Conservation (phyloP, 192 early-diverging fungal genomes). For the Allomyces javanicus region DNA sequence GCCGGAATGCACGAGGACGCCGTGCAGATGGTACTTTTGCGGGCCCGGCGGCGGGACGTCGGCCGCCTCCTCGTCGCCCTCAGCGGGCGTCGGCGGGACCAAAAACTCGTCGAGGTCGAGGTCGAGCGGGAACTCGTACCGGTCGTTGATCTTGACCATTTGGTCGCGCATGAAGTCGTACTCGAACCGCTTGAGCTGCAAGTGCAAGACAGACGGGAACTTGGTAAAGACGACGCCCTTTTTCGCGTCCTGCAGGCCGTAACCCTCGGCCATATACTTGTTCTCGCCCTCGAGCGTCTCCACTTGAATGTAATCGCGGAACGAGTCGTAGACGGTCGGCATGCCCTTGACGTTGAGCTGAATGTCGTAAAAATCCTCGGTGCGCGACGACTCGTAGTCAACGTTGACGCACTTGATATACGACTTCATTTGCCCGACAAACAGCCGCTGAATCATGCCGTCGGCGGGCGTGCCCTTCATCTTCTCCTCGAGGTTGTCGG, state of each 20-base stretch:
- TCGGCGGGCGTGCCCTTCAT: conserved; percentile 94
- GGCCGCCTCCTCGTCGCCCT: conserved; percentile 29
- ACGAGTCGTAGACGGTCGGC: conserved; percentile 67
- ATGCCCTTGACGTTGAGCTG: conserved; percentile 93
- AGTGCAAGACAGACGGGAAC: conserved; percentile 83
- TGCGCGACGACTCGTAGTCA: conserved; percentile 79
- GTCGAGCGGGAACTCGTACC: conserved; percentile 77
- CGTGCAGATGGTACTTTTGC: conserved; percentile 71
- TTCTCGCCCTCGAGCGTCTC: conserved; percentile 94
- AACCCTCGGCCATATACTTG: conserved; percentile 83
- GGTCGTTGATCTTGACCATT: conserved; percentile 94
- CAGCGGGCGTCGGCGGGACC: conserved; percentile 9
- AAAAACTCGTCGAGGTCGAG: conserved; percentile 77
- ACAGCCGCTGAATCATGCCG: conserved; percentile 76
- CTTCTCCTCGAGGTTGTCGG: conserved; percentile 89
- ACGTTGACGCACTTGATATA: conserved; percentile 92
- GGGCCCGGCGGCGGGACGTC: conserved; percentile 11
- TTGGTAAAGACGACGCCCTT: conserved; percentile 88
- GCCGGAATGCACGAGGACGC: conserved; percentile 91
- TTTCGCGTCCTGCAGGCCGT: conserved; percentile 84
- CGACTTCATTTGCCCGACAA: conserved; percentile 93
- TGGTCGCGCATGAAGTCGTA: conserved; percentile 78
- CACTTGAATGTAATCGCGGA: conserved; percentile 69
- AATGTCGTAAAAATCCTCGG: conserved; percentile 94
- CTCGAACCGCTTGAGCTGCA: conserved; percentile 95